Evolutionary conservation across 352 stramenopile species (phyloP).

Genomic region (Globisporangium carolinianum): DNA sequence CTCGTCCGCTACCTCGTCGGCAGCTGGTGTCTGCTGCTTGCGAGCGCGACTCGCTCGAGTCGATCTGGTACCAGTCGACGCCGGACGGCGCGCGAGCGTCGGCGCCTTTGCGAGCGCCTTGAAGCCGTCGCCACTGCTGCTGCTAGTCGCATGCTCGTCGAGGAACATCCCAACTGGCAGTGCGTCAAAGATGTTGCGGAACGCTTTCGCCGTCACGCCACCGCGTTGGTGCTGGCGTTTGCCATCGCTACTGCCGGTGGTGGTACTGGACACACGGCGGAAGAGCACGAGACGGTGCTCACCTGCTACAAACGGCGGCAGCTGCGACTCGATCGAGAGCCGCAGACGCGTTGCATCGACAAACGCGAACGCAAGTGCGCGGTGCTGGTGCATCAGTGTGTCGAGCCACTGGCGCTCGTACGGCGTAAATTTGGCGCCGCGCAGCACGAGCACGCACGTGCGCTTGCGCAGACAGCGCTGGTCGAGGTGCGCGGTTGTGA

Average conservation of each 20-base stretch:
- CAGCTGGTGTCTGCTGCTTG: not conserved
- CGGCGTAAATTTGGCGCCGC: conserved; percentile 40
- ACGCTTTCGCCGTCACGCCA: conserved; percentile 45
- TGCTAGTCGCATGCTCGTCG: conserved; percentile 19
- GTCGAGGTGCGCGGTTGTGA: conserved; percentile 62
- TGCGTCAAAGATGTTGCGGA: conserved; percentile 55
- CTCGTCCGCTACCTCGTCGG: not conserved
- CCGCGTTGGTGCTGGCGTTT: not conserved
- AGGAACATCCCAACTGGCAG: conserved; percentile 53
- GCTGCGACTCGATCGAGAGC: conserved; percentile 59
- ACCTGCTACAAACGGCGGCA: conserved; percentile 27
- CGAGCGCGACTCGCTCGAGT: conserved; percentile 4
- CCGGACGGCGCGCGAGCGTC: conserved; percentile 39
- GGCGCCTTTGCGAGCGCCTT: conserved; percentile 46
- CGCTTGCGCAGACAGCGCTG: conserved; percentile 54
- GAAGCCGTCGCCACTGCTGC: conserved; percentile 16
- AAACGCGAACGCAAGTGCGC: conserved; percentile 63
- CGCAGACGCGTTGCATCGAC: conserved; percentile 55
- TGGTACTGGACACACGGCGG: conserved; percentile 29
- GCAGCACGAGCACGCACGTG: conserved; percentile 59
- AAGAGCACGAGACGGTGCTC: conserved; percentile 73
- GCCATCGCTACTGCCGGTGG: conserved; percentile 2
- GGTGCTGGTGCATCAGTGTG: conserved; percentile 45
- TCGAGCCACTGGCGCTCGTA: conserved; percentile 76
- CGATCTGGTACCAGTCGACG: conserved; percentile 11